These are phyloP conservation scores for Cyanidioschyzon merolae DNA, from an alignment of 23 red algal genomes.

Conservation along the genomic window DNA sequence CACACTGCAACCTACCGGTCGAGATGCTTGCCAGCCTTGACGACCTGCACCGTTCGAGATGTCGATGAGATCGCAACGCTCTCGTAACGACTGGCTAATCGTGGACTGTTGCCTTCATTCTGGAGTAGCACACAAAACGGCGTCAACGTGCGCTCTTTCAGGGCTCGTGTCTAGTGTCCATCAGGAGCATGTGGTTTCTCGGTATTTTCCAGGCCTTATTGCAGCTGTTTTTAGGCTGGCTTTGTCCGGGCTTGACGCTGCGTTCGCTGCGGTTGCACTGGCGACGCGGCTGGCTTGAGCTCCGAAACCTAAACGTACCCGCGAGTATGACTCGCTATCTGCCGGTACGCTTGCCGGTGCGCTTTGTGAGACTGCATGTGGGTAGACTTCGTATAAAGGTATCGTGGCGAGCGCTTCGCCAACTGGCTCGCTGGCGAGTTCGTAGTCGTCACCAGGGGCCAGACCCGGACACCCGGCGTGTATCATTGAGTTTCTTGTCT, in stretches of 20 bases:
- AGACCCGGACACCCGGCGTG: background rate
- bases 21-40: too few relatives aligned
- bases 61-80: too few relatives aligned
- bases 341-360: background rate
- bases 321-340: background rate
- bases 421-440: background rate
- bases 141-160: too few relatives aligned
- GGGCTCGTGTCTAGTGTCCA: too few relatives aligned
- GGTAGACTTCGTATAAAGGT: background rate
- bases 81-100: too few relatives aligned
- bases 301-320: background rate
- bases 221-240: background rate
- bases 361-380: background rate
- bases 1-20: too few relatives aligned
- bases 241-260: background rate
- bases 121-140: too few relatives aligned
- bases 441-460: background rate
- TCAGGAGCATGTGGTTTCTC: background rate
- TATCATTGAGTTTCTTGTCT: background rate
- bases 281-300: background rate
- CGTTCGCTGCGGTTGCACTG: background rate
- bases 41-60: too few relatives aligned
- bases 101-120: too few relatives aligned
- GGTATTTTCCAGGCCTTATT: background rate
- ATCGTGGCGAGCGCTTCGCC: background rate